These are phyloP conservation scores for Candida chilensis DNA, from an alignment of 805 yeast genomes.

Conservation along the genomic window DNA sequence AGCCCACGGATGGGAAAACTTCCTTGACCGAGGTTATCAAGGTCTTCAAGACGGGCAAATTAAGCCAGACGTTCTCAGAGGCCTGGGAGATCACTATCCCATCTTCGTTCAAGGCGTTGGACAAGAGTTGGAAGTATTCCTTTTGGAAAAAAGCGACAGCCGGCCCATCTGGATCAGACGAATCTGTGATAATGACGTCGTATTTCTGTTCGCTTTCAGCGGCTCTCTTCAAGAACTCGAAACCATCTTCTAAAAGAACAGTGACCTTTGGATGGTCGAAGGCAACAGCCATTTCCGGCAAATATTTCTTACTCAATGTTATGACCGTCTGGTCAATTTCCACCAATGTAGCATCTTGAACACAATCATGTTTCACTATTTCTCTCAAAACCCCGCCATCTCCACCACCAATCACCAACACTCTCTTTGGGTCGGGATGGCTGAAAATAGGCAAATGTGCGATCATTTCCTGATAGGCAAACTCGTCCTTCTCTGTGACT, in stretches of 20 bases:
- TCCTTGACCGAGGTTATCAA: slow-evolving; percentile 37
- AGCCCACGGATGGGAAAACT: slow-evolving; percentile 55
- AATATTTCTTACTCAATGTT: slow-evolving; percentile 55
- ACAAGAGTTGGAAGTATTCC: slow-evolving; percentile 62
- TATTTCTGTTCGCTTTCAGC: slow-evolving; percentile 36
- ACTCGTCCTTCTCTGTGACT: slow-evolving; percentile 88
- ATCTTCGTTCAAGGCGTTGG: slow-evolving; percentile 49
- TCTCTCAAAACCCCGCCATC: slow-evolving; percentile 94
- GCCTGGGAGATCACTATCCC: slow-evolving; percentile 78
- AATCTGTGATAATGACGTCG: slow-evolving; percentile 85
- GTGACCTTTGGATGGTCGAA: slow-evolving; percentile 58
- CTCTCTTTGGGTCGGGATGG: slow-evolving; percentile 67
- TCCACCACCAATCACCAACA: slow-evolving; percentile 90
- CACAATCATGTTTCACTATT: slow-evolving; percentile 61
- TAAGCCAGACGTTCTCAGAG: slow-evolving; percentile 68
- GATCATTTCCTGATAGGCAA: slow-evolving; percentile 90
- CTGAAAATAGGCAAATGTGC: slow-evolving; percentile 74
- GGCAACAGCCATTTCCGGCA: slow-evolving; percentile 68
- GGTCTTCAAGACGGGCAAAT: slow-evolving; percentile 39
- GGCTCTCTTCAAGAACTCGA: slow-evolving; percentile 51
- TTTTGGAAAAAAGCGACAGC: slow-evolving; percentile 83
- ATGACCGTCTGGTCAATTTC: slow-evolving; percentile 87
- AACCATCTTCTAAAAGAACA: slow-evolving; percentile 74
- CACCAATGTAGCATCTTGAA: slow-evolving; percentile 64
- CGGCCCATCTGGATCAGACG: slow-evolving; percentile 94